Evolutionary conservation across 1,139 yeast species (phyloP).

Genomic region (Arxiozyma slooffiae): DNA sequence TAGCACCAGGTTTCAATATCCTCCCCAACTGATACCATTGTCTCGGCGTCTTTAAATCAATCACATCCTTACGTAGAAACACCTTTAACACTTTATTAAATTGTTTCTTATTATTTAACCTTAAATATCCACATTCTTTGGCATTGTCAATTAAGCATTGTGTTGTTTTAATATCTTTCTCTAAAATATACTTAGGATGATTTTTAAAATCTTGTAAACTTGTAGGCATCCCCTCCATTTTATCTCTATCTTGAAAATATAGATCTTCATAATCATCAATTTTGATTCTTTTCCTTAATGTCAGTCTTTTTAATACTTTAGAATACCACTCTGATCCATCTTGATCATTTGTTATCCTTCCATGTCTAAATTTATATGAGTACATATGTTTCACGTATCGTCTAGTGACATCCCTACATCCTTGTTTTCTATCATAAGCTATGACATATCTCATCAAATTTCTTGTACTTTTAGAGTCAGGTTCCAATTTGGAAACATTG

Average conservation of each 20-base stretch:
- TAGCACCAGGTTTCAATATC: conserved; percentile 57
- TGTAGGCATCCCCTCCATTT: conserved; percentile 80
- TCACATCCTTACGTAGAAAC: conserved; percentile 58
- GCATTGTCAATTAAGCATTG: conserved; percentile 55
- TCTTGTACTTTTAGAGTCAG: conserved; percentile 50
- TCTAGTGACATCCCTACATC: conserved; percentile 74
- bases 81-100: conserved; percentile 38
- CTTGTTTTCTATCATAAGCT: conserved; percentile 59
- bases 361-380: conserved; percentile 67
- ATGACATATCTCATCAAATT: conserved; percentile 65
- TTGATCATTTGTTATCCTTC: conserved; percentile 53
- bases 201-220: conserved; percentile 71
- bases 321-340: conserved; percentile 60
- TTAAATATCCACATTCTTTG: conserved; percentile 65
- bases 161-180: conserved; percentile 58
- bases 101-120: conserved; percentile 33
- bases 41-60: conserved; percentile 56
- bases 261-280: conserved; percentile 61
- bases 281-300: conserved; percentile 33
- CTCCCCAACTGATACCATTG: conserved; percentile 86
- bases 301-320: conserved; percentile 22
- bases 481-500: conserved; percentile 59
- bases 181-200: conserved; percentile 82
- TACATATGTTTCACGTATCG: conserved; percentile 57
- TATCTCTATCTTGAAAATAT: conserved; percentile 58